phyloP scores from a whole-genome alignment of 2,329 filamentous ascomycete genomes.

The Blastomyces parvus region DNA sequence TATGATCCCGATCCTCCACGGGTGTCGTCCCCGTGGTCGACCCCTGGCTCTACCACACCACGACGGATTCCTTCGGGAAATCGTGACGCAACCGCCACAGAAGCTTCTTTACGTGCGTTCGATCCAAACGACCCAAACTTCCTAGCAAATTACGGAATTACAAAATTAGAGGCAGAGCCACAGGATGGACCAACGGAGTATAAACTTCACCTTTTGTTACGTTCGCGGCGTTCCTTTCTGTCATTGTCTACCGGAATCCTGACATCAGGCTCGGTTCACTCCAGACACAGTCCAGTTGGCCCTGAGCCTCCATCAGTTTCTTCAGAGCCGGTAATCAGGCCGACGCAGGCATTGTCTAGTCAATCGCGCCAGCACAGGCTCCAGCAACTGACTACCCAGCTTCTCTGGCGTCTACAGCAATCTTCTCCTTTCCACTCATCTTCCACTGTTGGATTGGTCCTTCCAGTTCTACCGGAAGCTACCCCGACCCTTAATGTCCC shows the following conservation, averaged over 20 bases:
- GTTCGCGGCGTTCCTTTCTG: conserved; percentile 64
- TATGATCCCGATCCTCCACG: conserved; percentile 80
- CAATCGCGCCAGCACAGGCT: conserved; percentile 74
- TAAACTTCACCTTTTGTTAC: conserved; percentile 81
- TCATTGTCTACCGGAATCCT: conserved; percentile 57
- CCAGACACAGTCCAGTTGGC: conserved; percentile 22
- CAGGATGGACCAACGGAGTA: conserved; percentile 94
- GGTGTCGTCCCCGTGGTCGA: conserved; percentile 84
- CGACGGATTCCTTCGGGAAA: conserved; percentile 24
- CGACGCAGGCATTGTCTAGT: conserved; percentile 43
- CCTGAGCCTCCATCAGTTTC: conserved; percentile 21
- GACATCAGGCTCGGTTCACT: conserved; percentile 45
- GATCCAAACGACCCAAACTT: conserved; percentile 32
- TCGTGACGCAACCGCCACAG: conserved; percentile 20
- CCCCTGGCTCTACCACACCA: conserved; percentile 40
- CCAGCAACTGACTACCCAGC: conserved; percentile 85
- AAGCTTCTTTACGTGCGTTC: conserved; percentile 29
- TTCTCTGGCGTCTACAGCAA: conserved; percentile 90
- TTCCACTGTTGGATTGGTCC: conserved; percentile 61
- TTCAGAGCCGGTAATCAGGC: conserved; percentile 27
- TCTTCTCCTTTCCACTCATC: conserved; percentile 85
- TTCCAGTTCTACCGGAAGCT: conserved; percentile 63
- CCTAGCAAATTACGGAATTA: conserved; percentile 53
- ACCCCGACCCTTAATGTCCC: conserved; percentile 49
- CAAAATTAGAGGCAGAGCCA: conserved; percentile 76